Conservation (phyloP, 805 yeast genomes). For the Starmera caribaea region DNA sequence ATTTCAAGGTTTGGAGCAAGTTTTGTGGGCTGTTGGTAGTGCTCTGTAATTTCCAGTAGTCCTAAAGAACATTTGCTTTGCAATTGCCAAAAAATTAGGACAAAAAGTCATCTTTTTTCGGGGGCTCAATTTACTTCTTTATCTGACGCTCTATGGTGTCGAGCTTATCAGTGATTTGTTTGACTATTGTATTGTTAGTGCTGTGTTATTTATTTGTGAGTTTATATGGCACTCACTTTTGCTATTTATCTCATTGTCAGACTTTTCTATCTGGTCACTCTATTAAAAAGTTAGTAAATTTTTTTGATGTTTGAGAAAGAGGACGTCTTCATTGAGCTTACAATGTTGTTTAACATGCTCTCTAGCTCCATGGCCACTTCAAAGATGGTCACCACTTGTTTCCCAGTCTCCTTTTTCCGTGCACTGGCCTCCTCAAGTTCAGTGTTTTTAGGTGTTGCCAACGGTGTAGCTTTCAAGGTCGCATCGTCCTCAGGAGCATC, state of each 20-base stretch:
- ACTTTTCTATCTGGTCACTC: constrained; percentile 12
- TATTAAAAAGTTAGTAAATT: constrained; percentile 2
- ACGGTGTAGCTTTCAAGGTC: constrained; percentile 1
- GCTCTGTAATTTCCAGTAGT: too few species aligned
- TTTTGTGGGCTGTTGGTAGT: too few species aligned
- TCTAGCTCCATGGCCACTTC: constrained; percentile 23
- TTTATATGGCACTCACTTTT: constrained; percentile 7
- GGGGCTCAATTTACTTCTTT: too few species aligned
- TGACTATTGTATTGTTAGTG: not conserved
- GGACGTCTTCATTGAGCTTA: constrained; percentile 4
- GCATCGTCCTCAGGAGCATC: not conserved
- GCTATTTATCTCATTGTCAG: constrained; percentile 10
- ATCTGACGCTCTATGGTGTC: too few species aligned
- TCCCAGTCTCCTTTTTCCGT: not conserved
- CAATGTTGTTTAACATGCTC: constrained; percentile 13
- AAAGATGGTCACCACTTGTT: constrained; percentile 16
- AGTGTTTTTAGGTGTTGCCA: constrained; percentile 3
- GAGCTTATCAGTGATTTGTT: not conserved
- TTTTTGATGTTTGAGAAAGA: too few species aligned
- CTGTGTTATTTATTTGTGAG: not conserved
- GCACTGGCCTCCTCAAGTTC: not conserved
- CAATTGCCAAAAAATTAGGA: too few species aligned
- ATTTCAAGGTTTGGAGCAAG: too few species aligned
- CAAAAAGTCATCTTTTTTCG: too few species aligned
- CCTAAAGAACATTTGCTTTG: too few species aligned